These are phyloP conservation scores for Cladosporium sphaerospermum DNA, from an alignment of 2,329 filamentous ascomycete species.

Conservation along the genomic window DNA sequence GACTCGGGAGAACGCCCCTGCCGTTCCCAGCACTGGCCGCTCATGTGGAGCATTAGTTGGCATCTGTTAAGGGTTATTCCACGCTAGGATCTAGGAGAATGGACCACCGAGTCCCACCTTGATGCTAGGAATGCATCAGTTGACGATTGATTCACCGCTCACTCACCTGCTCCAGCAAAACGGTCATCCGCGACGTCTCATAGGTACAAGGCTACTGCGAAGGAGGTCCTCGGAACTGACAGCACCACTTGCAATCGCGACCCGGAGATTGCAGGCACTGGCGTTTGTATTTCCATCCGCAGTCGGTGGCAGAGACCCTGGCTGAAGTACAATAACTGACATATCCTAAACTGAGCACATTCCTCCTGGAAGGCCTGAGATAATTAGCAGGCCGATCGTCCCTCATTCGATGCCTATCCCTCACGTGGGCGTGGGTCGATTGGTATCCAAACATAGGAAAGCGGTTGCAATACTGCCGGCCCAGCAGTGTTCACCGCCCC, in stretches of 20 bases:
- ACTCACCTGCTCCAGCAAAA: background rate
- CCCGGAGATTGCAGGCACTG: background rate
- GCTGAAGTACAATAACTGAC: too few species aligned
- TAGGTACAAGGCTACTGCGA: background rate
- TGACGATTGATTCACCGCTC: conserved; percentile 1
- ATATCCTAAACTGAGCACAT: too few species aligned
- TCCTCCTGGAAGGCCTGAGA: too few species aligned
- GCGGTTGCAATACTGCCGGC: background rate
- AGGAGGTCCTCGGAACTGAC: too few species aligned
- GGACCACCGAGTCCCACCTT: background rate
- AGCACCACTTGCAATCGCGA: background rate
- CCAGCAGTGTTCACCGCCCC: conserved; percentile 7
- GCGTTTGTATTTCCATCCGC: background rate
- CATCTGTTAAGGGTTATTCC: background rate
- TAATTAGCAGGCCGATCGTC: too few species aligned
- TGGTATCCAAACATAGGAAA: too few species aligned
- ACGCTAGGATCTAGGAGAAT: background rate
- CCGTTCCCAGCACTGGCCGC: background rate
- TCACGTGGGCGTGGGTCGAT: too few species aligned
- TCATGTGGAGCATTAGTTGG: conserved; percentile 2
- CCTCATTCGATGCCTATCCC: too few species aligned
- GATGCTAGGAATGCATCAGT: background rate
- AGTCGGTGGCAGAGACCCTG: background rate
- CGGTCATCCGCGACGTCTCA: background rate
- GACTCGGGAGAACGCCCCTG: background rate